Conservation (phyloP, 345 rosid species). For the Eucalyptus tenuipes region DNA sequence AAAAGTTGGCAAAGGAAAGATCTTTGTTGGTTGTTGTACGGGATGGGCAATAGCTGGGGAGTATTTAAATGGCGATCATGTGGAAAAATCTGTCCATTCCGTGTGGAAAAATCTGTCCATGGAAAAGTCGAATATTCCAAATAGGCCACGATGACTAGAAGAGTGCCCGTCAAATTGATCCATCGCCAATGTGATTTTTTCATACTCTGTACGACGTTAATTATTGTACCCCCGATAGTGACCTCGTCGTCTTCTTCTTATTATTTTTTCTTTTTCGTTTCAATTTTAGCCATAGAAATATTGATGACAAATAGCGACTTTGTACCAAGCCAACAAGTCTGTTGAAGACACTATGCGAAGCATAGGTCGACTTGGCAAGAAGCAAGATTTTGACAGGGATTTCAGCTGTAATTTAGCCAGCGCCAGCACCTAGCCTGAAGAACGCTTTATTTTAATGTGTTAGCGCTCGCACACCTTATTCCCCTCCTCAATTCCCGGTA, state of each 20-base stretch:
- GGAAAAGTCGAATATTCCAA: neutral
- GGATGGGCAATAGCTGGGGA: neutral
- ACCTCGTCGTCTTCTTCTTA: neutral
- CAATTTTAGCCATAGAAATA: neutral
- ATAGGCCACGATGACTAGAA: neutral
- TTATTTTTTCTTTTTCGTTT: too few relatives aligned
- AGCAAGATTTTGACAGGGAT: too few relatives aligned
- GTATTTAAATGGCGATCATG: neutral
- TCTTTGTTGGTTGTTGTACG: neutral
- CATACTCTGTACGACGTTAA: neutral
- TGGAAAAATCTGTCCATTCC: neutral
- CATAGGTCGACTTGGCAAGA: too few relatives aligned
- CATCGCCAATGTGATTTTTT: neutral
- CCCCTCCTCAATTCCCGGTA: rapidly evolving
- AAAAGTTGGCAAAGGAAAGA: neutral
- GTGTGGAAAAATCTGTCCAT: neutral
- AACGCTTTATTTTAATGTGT: too few relatives aligned
- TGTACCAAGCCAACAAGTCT: too few relatives aligned
- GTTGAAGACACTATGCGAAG: too few relatives aligned
- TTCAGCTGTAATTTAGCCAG: too few relatives aligned
- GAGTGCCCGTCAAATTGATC: neutral
- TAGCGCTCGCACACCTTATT: rapidly evolving
- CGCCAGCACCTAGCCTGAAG: rapidly evolving
- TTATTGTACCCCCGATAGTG: neutral
- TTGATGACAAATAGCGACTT: neutral